These are phyloP conservation scores for Quercus suber DNA, from an alignment of 306 rosid genomes.

Conservation along the genomic window DNA sequence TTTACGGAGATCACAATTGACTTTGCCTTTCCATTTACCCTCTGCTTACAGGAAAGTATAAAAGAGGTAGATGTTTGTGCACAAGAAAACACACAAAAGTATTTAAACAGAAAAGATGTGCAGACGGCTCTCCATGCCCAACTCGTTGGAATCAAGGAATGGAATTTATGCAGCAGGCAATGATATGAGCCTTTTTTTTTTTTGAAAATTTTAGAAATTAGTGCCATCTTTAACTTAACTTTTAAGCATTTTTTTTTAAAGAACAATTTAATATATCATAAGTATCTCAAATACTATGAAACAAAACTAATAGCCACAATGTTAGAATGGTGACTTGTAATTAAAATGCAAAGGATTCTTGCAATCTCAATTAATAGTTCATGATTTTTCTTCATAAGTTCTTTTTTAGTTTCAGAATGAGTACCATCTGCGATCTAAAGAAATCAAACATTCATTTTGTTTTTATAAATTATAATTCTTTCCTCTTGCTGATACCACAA, in stretches of 20 bases:
- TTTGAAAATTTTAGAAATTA: not conserved
- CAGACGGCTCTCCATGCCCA: conserved; percentile 1
- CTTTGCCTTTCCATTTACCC: not conserved
- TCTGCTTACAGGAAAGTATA: not conserved
- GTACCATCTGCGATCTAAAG: too few relatives aligned
- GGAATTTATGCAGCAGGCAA: not conserved
- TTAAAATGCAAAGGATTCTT: too few relatives aligned
- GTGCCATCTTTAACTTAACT: not conserved
- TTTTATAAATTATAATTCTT: too few relatives aligned
- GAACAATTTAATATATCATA: not conserved
- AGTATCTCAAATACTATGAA: too few relatives aligned
- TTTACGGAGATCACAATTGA: not conserved
- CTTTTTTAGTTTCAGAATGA: too few relatives aligned
- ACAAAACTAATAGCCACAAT: too few relatives aligned
- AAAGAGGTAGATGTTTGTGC: not conserved
- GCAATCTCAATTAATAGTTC: too few relatives aligned
- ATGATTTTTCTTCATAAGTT: too few relatives aligned
- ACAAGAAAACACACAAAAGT: not conserved
- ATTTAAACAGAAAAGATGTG: conserved; percentile 7
- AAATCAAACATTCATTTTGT: too few relatives aligned
- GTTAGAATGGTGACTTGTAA: not conserved
- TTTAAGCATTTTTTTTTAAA: not conserved
- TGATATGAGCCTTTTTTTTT: not conserved
- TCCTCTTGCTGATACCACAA: too few relatives aligned
- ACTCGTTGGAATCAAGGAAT: not conserved